A percentile compares a stretch with the other conserved stretches of the same genome.
Evolutionary conservation across 2,329 filamentous ascomycete species (phyloP).

Genomic region (Aureobasidium pullulans): DNA sequence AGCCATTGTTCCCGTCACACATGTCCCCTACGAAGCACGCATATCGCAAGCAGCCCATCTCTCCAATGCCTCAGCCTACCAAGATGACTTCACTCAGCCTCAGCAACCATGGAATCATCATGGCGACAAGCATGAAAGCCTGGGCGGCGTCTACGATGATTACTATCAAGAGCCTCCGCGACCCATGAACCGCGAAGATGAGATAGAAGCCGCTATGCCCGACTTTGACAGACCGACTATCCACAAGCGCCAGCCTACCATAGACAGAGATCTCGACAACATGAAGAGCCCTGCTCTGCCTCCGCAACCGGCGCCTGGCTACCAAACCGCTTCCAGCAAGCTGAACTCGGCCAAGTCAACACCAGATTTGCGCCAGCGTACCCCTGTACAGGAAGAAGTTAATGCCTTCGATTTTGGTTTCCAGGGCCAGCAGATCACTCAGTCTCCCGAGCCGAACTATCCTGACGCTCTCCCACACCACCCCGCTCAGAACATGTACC

Average conservation of each 20-base stretch:
- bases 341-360: conserved; percentile 25
- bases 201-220: conserved; percentile 53
- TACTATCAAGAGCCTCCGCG: conserved; percentile 32
- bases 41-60: conserved; percentile 8
- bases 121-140: conserved; percentile 30
- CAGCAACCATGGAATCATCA: conserved; percentile 3
- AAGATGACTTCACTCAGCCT: conserved; percentile 2
- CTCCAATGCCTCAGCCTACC: conserved; percentile 5
- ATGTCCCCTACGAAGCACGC: conserved; percentile 8
- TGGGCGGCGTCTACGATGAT: conserved; percentile 46
- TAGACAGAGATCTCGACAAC: conserved; percentile 25
- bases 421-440: conserved; percentile 35
- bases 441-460: neutral
- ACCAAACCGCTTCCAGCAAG: conserved; percentile 58
- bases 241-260: conserved; percentile 24
- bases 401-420: conserved; percentile 33
- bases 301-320: conserved; percentile 36
- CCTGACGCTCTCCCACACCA: neutral
- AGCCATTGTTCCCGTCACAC: neutral
- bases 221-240: conserved; percentile 45
- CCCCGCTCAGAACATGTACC: neutral
- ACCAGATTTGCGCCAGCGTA: neutral
- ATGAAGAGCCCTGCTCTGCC: conserved; percentile 14
- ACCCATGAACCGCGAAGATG: conserved; percentile 30
- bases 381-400: conserved; percentile 39